These are phyloP conservation scores for Starmerella geochares DNA, from an alignment of 805 yeast species.

Conservation along the genomic window DNA sequence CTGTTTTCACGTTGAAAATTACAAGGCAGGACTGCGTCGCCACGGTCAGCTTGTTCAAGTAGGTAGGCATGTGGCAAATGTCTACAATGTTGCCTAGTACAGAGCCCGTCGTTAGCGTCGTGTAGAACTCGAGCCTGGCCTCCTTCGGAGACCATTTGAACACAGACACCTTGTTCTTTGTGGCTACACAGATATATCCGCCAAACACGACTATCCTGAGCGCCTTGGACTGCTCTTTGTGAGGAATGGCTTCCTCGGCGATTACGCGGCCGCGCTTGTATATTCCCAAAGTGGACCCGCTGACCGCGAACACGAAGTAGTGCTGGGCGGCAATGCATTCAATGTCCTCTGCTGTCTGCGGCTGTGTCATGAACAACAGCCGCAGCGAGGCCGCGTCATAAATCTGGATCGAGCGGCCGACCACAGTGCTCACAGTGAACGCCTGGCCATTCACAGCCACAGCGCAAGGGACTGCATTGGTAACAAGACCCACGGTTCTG, in stretches of 20 bases:
- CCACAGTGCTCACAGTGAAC: conserved; percentile 78
- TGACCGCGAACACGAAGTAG: conserved; percentile 74
- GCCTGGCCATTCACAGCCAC: conserved; percentile 81
- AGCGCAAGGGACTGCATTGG: conserved; percentile 76
- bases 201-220: conserved; percentile 59
- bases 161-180: conserved; percentile 41
- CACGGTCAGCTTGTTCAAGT: conserved; percentile 75
- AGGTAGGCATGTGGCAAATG: conserved; percentile 76
- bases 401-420: conserved; percentile 82
- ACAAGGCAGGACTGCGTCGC: conserved; percentile 58
- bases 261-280: conserved; percentile 71
- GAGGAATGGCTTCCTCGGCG: conserved; percentile 32
- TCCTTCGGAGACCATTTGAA: conserved; percentile 43
- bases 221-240: conserved; percentile 33
- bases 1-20: conserved; percentile 67
- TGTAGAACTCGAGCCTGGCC: conserved; percentile 54
- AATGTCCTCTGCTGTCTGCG: conserved; percentile 61
- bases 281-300: conserved; percentile 60
- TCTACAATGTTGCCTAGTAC: conserved; percentile 64
- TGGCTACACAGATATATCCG: conserved; percentile 55
- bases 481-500: conserved; percentile 62
- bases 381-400: conserved; percentile 80
- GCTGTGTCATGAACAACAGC: conserved; percentile 72
- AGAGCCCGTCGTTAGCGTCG: conserved; percentile 48
- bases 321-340: conserved; percentile 66